Conservation (phyloP, 345 rosid genomes). For the Eucalyptus viminalis region DNA sequence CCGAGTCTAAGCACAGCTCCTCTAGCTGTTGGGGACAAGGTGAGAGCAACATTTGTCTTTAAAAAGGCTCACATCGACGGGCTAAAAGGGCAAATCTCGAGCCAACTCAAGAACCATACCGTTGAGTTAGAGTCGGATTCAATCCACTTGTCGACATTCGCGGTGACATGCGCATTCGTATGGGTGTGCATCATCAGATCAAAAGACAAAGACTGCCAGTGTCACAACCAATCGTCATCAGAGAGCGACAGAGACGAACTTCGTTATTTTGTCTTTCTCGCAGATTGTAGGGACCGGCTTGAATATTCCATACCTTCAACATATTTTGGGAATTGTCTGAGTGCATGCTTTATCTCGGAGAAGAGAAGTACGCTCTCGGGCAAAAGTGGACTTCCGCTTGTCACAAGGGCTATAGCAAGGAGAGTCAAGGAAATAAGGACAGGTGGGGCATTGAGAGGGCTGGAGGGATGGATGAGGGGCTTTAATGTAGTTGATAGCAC, state of each 20-base stretch:
- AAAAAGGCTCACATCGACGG: not conserved
- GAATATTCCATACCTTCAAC: not conserved
- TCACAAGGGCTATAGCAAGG: conserved; percentile 13
- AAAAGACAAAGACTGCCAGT: not conserved
- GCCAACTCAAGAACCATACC: not conserved
- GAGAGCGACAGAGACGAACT: not conserved
- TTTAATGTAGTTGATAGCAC: not conserved
- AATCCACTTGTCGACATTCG: not conserved
- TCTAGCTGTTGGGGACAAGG: not conserved
- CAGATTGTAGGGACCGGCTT: not conserved
- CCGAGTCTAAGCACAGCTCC: not conserved
- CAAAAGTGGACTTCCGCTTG: conserved; percentile 11
- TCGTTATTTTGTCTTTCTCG: not conserved
- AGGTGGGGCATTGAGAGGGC: not conserved
- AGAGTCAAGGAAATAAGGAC: conserved; percentile 1
- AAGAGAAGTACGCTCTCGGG: conserved; percentile 5
- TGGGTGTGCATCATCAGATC: not conserved
- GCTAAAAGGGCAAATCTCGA: not conserved
- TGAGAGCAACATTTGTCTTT: conserved; percentile 9
- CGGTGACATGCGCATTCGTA: not conserved
- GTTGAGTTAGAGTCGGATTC: not conserved
- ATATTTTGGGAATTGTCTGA: conserved; percentile 25
- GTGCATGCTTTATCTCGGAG: not conserved
- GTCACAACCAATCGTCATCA: not conserved
- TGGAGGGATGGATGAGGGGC: not conserved